A percentile compares a stretch with the other conserved stretches of the same genome.
These are phyloP conservation scores for Pyrus bretschneideri DNA, from an alignment of 306 rosid genomes.

Conservation along the genomic window DNA sequence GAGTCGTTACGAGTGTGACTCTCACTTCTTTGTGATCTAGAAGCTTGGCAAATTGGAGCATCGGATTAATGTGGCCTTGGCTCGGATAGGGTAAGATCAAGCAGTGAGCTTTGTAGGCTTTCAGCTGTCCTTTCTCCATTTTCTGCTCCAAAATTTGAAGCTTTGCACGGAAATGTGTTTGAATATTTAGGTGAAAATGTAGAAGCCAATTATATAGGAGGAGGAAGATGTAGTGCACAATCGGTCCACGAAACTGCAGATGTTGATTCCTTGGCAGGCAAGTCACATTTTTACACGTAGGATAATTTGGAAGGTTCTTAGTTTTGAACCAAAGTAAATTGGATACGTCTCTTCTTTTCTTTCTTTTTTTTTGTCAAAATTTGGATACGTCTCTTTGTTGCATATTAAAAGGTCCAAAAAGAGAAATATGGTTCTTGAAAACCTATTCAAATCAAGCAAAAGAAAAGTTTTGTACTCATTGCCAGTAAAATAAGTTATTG, in stretches of 20 bases:
- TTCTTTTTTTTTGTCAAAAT: background rate
- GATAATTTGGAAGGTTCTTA: background rate
- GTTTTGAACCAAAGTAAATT: background rate
- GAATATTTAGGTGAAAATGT: background rate
- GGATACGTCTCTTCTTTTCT: too few species aligned
- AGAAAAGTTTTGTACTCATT: background rate
- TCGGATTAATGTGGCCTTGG: constrained; percentile 42
- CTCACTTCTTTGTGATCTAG: constrained; percentile 25
- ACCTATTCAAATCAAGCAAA: background rate
- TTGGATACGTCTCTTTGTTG: background rate
- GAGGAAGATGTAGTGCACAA: constrained; percentile 4
- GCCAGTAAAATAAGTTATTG: background rate
- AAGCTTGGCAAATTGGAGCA: constrained; percentile 40
- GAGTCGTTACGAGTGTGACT: constrained; percentile 29
- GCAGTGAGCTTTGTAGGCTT: constrained; percentile 20
- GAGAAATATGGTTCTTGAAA: background rate
- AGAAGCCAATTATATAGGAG: background rate
- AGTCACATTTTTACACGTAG: background rate
- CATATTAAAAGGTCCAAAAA: background rate
- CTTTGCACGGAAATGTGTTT: background rate
- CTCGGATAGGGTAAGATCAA: constrained; percentile 32
- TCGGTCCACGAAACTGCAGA: background rate
- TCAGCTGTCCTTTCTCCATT: constrained; percentile 14
- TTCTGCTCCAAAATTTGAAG: background rate
- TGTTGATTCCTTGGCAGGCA: background rate